phyloP scores from a whole-genome alignment of 768 basidiomycete genomes.

The Russula earlei region DNA sequence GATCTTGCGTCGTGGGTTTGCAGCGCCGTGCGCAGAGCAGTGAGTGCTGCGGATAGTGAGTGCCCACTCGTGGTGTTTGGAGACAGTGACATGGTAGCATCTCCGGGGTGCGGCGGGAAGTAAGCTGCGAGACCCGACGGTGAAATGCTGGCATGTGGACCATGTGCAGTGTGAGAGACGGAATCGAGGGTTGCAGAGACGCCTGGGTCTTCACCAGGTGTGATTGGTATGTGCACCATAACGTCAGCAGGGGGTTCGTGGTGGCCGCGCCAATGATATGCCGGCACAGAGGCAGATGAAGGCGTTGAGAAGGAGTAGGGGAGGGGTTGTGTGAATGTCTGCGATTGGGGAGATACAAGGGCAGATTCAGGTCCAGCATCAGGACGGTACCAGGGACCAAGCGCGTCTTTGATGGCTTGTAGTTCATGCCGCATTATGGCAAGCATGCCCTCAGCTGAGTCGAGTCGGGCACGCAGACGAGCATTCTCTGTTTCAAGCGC shows the following conservation, averaged over 20 bases:
- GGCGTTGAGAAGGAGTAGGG: background rate
- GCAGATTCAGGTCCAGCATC: slow-evolving; percentile 19
- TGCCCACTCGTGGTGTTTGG: background rate
- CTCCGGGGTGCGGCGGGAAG: slow-evolving; percentile 14
- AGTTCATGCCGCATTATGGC: slow-evolving; percentile 48
- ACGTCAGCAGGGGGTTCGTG: slow-evolving; percentile 3
- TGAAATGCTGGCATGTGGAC: background rate
- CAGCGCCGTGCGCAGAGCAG: slow-evolving; percentile 10
- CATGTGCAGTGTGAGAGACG: background rate
- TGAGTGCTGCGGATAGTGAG: slow-evolving; percentile 6
- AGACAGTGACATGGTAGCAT: background rate
- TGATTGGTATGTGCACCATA: background rate
- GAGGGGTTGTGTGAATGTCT: background rate
- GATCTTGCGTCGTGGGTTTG: slow-evolving; percentile 17
- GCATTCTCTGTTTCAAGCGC: slow-evolving; percentile 56
- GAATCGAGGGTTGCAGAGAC: background rate
- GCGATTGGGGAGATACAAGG: background rate
- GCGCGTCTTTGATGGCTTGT: slow-evolving; percentile 39
- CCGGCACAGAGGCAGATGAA: background rate
- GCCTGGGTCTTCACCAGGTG: background rate
- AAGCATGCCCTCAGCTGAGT: slow-evolving; percentile 47
- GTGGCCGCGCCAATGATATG: background rate
- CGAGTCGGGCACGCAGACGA: slow-evolving; percentile 47
- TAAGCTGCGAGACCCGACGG: slow-evolving; percentile 17
- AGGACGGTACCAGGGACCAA: slow-evolving; percentile 57